Percentiles rank a stretch among this genome's conserved stretches.
Conservation (phyloP, 495 filamentous ascomycete species). For the Chaetomidium leptoderma region DNA sequence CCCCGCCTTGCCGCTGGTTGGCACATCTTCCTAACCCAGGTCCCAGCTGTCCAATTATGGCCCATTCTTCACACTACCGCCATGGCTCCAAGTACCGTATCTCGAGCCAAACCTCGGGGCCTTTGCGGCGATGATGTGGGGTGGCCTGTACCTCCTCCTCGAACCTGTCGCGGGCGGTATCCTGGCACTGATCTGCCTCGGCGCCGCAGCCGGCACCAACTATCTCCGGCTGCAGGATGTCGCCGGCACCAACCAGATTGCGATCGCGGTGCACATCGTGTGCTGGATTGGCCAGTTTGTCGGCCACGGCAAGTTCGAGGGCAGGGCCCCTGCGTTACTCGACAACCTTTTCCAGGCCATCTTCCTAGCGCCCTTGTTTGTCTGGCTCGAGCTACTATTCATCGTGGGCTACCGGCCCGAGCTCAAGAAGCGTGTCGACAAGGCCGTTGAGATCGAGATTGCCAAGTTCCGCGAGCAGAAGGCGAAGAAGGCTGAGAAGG, state of each 20-base stretch:
- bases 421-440: constrained; percentile 71
- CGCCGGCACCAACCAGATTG: constrained; percentile 63
- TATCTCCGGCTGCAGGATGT: constrained; percentile 66
- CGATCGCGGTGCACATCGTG: constrained; percentile 61
- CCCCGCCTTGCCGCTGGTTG: neutral
- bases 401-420: constrained; percentile 85
- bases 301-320: constrained; percentile 87
- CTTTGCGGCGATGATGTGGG: constrained; percentile 63
- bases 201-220: constrained; percentile 66
- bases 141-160: constrained; percentile 80
- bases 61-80: constrained; percentile 63
- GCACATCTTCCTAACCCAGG: constrained; percentile 7
- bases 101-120: constrained; percentile 80
- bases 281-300: constrained; percentile 86
- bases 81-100: constrained; percentile 64
- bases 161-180: constrained; percentile 84
- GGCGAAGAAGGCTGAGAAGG: constrained; percentile 20
- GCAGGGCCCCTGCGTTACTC: constrained; percentile 78
- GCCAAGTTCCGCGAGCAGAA: constrained; percentile 52
- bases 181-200: constrained; percentile 68
- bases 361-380: constrained; percentile 95
- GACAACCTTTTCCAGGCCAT: constrained; percentile 89
- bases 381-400: constrained; percentile 95
- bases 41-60: constrained; percentile 71
- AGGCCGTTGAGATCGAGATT: constrained; percentile 66